Base-by-base conservation (phyloP, 2,329 filamentous ascomycete genomes). In the Cladosporium sp. region DNA sequence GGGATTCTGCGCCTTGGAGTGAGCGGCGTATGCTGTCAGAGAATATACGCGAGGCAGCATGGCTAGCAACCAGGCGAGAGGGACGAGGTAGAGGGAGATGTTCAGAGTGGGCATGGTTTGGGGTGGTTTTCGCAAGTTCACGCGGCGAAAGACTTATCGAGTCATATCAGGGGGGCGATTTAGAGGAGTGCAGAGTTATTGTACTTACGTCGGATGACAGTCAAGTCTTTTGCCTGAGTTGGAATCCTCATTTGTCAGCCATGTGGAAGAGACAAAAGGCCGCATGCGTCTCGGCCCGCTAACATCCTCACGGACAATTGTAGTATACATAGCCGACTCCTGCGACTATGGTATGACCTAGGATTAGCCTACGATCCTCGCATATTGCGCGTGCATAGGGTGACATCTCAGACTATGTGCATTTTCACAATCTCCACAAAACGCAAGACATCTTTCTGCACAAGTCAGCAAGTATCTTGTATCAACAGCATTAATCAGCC, bases 1-100 rank as follows among this genome's bases (percentile, higher is more conserved):
- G 24, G 52, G 15, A 24, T 49, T 51, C 14, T 24, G 47, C 5
- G 47, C 41, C 26, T 36, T 54, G 47, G 59, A 52, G 47, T 54
- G 47, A n/a, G 30, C 15, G 18, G 26, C 36, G 49, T 52, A 63
- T 21, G 47, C 24, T 12, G 10, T 15, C 18, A 63, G 15, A 15
- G 51, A 54, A 34, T 75, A 78, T 65, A 74, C 65, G 65, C 77
- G 78, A 7, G 79, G 78, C 7, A 68, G 58, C 55, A 80, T 66
- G 55, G 74, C 68, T n/a, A 78, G 59, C 47, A 76, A 55, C 77
- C 77, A 78, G 62, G 69, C 72, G 34, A 69, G 65, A n/a, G 74
- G 74, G 55, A 76, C 67, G 21, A 68, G 66, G 67, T 75, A 75
- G 59, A 74, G 68, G 51, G 72, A 71, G 47, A 54, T 28, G 60